Conservation (phyloP, 371 early-diverging fungal species). For the Mortierella sp. region DNA sequence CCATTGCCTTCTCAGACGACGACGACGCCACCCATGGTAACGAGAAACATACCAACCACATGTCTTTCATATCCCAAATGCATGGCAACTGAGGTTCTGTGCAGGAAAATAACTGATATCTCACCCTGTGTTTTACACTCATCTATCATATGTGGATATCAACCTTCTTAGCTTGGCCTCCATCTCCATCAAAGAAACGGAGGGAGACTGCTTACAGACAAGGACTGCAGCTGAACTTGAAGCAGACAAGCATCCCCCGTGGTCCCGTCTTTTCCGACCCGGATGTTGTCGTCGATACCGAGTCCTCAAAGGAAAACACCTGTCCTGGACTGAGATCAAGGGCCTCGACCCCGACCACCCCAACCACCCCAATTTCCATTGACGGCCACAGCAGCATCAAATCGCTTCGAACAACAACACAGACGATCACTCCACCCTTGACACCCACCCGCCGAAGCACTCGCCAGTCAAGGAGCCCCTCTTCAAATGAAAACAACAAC, state of each 20-base stretch:
- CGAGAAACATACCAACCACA: neutral
- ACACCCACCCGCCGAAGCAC: slow-evolving; percentile 26
- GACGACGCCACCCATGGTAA: slow-evolving; percentile 15
- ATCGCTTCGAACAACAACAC: neutral
- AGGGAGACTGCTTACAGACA: neutral
- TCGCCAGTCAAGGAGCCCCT: neutral
- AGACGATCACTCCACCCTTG: slow-evolving; percentile 22
- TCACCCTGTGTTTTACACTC: neutral
- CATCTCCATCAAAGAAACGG: slow-evolving; percentile 16
- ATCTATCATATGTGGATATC: neutral
- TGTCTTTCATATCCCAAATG: neutral
- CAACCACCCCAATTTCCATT: neutral
- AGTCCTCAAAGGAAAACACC: neutral
- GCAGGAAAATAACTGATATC: neutral
- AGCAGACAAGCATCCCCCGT: slow-evolving; percentile 4
- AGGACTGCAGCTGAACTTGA: slow-evolving; percentile 6
- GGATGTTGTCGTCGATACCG: slow-evolving; percentile 1
- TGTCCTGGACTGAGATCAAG: neutral
- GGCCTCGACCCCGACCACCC: neutral
- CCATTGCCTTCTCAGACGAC: slow-evolving; percentile 22
- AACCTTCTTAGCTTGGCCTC: slow-evolving; percentile 1
- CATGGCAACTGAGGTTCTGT: neutral
- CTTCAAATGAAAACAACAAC: neutral
- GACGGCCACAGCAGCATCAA: neutral
- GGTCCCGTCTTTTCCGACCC: slow-evolving; percentile 13